Conservation (phyloP, 1,284 basidiomycete species). For the Rhodotorula mucilaginosa region DNA sequence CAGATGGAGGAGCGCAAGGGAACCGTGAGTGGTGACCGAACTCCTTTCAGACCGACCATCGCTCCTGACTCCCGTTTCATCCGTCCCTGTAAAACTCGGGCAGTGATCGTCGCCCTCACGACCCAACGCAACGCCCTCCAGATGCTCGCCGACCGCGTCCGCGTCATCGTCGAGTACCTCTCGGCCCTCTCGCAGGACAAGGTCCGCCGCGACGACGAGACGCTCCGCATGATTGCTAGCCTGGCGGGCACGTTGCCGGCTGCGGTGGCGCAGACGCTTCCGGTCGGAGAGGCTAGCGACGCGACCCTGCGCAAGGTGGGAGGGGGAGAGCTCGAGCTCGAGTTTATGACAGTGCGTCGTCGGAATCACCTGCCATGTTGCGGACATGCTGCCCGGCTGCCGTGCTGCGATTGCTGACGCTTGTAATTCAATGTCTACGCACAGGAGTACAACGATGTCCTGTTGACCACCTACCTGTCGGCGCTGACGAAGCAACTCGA, state of each 20-base stretch:
- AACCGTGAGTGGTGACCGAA: constrained; percentile 14
- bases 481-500: constrained; percentile 83
- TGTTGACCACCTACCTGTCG: constrained; percentile 83
- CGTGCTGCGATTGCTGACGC: background rate
- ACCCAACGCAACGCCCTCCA: constrained; percentile 91
- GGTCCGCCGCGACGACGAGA: constrained; percentile 69
- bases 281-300: background rate
- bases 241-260: constrained; percentile 77
- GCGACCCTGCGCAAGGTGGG: background rate
- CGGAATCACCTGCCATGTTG: constrained; percentile 38
- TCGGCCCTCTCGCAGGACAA: constrained; percentile 66
- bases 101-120: constrained; percentile 84
- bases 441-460: constrained; percentile 85
- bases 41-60: background rate
- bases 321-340: constrained; percentile 72
- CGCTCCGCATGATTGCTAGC: constrained; percentile 78
- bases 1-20: constrained; percentile 5
- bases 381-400: no score
- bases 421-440: background rate
- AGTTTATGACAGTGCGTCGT: constrained; percentile 70
- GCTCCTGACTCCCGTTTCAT: no score
- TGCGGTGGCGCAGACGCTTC: background rate
- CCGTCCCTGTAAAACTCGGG: background rate
- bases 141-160: constrained; percentile 89
- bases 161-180: constrained; percentile 78